Evolutionary conservation across 139 green algal genomes (phyloP), one percentile per base, ranked within the genome.

Genomic region (Ulvella scutata): DNA sequence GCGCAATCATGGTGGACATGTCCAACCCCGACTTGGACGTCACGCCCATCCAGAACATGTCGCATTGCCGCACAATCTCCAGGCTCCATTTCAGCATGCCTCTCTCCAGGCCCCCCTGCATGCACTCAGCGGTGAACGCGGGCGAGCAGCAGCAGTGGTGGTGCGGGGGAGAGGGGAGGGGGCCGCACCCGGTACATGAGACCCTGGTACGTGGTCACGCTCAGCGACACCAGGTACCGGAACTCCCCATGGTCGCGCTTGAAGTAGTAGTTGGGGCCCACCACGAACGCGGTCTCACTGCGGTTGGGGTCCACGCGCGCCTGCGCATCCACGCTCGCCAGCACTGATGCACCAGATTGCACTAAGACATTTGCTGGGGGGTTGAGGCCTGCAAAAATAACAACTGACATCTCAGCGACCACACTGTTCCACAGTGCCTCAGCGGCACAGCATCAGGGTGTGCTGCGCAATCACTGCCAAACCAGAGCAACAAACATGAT

Each of bases 11-110:
- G 17, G 51, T 67, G 31, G 51, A 67, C 51, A 67, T 67, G 17
- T 67, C 51, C 51, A 67, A 29, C 9, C 51, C 51, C 13, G 51
- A 67, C 31, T 67, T 67, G n/a, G 51, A 67, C 7, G 51, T 67
- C 51, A 67, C 51, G 20, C 51, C 51, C 51, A 67, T 67, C 51
- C 51, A 67, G 51, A 67, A 67, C 51, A 67, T 67, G 51, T 67
- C 51, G 20, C 51, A 67, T 26, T 67, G 51, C 31, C 51, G 51
- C 4, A 67, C 51, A 67, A 67, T 67, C 33, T 67, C 51, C n/a
- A 67, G 51, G 51, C 51, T 67, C 51, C 51, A 67, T 67, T 26
- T n/a, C 13, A 67, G 51, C 6, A 67, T 67, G 17, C 51, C 51
- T 9, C 33, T 67, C 51, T 67, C 51, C 51, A 67, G 51, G 6